Base-by-base conservation (phyloP, 2,329 filamentous ascomycete species). In the Paecilomyces niveus region DNA sequence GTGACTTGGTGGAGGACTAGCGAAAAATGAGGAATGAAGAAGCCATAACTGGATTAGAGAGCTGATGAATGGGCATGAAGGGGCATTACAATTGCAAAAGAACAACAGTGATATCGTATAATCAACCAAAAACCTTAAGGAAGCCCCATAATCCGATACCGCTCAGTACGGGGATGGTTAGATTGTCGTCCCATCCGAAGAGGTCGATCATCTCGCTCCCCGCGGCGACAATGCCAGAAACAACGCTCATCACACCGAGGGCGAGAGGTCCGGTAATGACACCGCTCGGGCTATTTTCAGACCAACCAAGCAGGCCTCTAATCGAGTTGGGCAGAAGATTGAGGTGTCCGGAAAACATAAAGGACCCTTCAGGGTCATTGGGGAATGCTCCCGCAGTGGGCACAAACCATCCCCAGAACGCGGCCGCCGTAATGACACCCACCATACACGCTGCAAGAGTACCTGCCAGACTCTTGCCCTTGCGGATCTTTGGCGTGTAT, bases 171-270 rank as follows among this genome's bases (percentile, higher is more conserved):
- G 94, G 94, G 73, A 99, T 99, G 54, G 93, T 97, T 67, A 99
- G 80, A 75, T 99, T 99, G 76, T 99, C 94, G 70, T 99, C 94
- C 89, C 91, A 92, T 54, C 92, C 90, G 72, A 92, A 97, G 0
- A 97, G 70, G 76, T 99, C 92, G 53, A 96, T 82, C 15, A 93
- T 89, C 76, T 99, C 94, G 69, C 92, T 97, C 52, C 87, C 86
- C 58, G 92, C 90, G 50, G 92, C 94, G 56, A 93, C 85, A 51
- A 97, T 76, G n/a, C 94, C 94, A 6, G 92, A 92, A 78, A 89
- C 90, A 45, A 96, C 64, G 70, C 91, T 90, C 84, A 97, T 86
- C 59, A 90, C 79, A 3, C 85, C 88, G 35, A 97, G 80, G 1
- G 94, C 94, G 61, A 88, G 65, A 1, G 83, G 78, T 1, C 94